phyloP scores from a whole-genome alignment of 148 eudicot species.

The Nepenthes gracilis region DNA sequence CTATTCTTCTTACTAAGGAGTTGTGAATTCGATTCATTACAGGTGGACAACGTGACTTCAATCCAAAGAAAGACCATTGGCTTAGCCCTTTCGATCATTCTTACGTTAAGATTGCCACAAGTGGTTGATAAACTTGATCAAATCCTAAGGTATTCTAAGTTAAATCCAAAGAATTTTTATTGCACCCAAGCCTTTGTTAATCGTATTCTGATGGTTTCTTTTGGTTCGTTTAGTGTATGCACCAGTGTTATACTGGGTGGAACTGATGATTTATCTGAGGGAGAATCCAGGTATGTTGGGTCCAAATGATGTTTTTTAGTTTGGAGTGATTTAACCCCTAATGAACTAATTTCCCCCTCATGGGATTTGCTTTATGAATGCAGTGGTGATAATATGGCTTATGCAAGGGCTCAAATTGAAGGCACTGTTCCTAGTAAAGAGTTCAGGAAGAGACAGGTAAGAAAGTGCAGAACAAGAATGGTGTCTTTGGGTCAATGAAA shows the following conservation, averaged over 20 bases:
- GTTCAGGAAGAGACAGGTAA: constrained; percentile 81
- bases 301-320: background rate
- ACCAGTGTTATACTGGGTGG: constrained; percentile 88
- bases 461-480: background rate
- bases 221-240: constrained; percentile 43
- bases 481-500: background rate
- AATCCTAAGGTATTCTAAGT: constrained; percentile 51
- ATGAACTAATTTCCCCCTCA: constrained; percentile 1
- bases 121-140: constrained; percentile 88
- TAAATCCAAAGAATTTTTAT: constrained; percentile 6
- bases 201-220: constrained; percentile 6
- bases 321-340: background rate
- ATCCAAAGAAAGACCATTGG: constrained; percentile 72
- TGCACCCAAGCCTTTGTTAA: background rate
- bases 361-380: constrained; percentile 1
- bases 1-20: no score
- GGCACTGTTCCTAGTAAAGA: constrained; percentile 73
- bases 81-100: constrained; percentile 81
- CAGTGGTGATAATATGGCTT: constrained; percentile 56
- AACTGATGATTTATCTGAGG: constrained; percentile 68
- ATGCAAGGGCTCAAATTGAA: constrained; percentile 50
- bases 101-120: constrained; percentile 86
- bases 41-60: constrained; percentile 75
- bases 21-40: constrained; percentile 10
- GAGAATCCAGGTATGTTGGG: constrained; percentile 68